phyloP scores from a whole-genome alignment of 305 asterid species.

The Plantago coronopus region DNA sequence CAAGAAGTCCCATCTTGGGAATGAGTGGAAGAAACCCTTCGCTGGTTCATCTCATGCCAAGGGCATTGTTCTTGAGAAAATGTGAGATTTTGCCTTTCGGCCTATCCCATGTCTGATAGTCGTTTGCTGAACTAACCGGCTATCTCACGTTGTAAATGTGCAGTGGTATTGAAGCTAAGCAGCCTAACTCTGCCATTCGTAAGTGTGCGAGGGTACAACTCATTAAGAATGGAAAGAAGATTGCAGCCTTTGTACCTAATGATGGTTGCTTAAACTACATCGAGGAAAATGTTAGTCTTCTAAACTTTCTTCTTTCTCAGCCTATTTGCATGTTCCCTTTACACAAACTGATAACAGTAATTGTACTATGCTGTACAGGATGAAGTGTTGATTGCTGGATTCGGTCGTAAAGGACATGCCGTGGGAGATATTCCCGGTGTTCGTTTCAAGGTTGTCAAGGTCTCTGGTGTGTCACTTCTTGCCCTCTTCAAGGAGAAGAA shows the following conservation, averaged over 20 bases:
- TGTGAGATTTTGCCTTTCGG: slow-evolving; percentile 28
- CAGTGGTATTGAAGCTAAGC: slow-evolving; percentile 68
- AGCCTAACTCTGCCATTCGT: slow-evolving; percentile 67
- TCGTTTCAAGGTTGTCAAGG: slow-evolving; percentile 72
- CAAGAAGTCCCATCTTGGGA: slow-evolving; percentile 61
- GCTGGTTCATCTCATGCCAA: slow-evolving; percentile 81
- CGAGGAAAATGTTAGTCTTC: slow-evolving; percentile 48
- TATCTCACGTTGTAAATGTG: neutral
- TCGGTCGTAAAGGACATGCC: slow-evolving; percentile 75
- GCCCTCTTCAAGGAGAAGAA: slow-evolving; percentile 70
- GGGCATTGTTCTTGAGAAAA: slow-evolving; percentile 74
- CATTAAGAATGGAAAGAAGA: slow-evolving; percentile 58
- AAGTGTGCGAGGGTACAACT: slow-evolving; percentile 67
- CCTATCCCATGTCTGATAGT: neutral
- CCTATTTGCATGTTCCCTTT: neutral
- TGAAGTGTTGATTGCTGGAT: slow-evolving; percentile 75
- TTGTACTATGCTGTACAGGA: slow-evolving; percentile 34
- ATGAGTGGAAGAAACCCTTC: slow-evolving; percentile 76
- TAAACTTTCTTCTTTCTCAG: neutral
- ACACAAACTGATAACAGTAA: neutral
- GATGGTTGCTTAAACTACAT: slow-evolving; percentile 65
- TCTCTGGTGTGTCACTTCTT: slow-evolving; percentile 61
- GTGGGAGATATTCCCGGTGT: slow-evolving; percentile 80
- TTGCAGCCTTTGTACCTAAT: slow-evolving; percentile 61
- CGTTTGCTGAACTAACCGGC: neutral